These are phyloP conservation scores for Podospora anserina DNA, from an alignment of 495 filamentous ascomycete species.

Conservation along the genomic window DNA sequence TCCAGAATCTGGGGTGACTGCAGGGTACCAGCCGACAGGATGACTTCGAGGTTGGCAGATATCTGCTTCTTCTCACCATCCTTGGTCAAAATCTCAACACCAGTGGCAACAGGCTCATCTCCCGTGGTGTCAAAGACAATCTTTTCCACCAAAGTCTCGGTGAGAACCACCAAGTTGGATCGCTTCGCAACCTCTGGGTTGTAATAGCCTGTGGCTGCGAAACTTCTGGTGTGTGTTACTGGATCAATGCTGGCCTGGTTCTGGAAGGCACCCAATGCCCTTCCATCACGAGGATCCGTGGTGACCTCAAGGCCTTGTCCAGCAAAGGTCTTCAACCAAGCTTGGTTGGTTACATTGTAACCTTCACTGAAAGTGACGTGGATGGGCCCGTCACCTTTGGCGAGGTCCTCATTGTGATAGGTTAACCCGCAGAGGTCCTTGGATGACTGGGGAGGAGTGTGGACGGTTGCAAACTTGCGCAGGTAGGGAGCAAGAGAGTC, in stretches of 20 bases:
- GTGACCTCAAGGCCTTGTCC: constrained; percentile 33
- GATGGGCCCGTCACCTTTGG: constrained; percentile 38
- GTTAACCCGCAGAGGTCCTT: constrained; percentile 31
- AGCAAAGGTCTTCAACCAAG: constrained; percentile 39
- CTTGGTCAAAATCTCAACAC: constrained; percentile 33
- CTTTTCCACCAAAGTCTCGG: constrained; percentile 46
- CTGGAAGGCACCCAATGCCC: constrained; percentile 44
- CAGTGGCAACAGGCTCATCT: constrained; percentile 31
- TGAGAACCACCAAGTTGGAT: constrained; percentile 46
- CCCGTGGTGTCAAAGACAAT: constrained; percentile 31
- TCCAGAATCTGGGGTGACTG: constrained; percentile 61
- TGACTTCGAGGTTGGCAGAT: constrained; percentile 48
- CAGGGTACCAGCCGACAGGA: constrained; percentile 58
- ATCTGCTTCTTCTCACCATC: constrained; percentile 27
- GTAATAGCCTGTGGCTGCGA: constrained; percentile 40
- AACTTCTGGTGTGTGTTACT: constrained; percentile 38
- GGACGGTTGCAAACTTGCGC: constrained; percentile 41
- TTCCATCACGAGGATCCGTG: constrained; percentile 40
- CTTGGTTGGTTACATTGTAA: constrained; percentile 33
- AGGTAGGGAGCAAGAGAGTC: constrained; percentile 49
- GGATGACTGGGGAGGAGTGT: constrained; percentile 28
- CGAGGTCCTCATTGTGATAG: constrained; percentile 35
- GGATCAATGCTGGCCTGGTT: constrained; percentile 46
- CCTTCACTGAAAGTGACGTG: constrained; percentile 42
- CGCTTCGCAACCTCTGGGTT: constrained; percentile 33